Evolutionary conservation across 345 rosid species (phyloP).

Genomic region (Bruguiera sexangula): DNA sequence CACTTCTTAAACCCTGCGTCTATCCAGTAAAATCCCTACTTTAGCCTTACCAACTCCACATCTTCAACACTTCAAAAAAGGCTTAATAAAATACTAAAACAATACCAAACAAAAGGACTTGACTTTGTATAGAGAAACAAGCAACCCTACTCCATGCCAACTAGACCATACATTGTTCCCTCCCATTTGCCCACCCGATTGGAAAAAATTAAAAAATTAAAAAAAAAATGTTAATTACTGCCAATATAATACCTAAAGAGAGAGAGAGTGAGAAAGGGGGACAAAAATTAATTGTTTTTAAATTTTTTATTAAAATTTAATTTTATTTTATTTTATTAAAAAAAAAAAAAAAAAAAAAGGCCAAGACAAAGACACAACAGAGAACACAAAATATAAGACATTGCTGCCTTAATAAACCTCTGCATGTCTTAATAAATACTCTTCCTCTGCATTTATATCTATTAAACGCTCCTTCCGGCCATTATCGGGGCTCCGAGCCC

Average conservation of each 20-base stretch:
- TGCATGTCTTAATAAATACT: conserved; percentile 2
- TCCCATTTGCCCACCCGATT: not conserved
- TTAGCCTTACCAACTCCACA: too few species aligned
- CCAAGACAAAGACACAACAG: not conserved
- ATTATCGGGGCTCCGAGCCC: conserved; percentile 10
- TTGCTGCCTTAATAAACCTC: conserved; percentile 16
- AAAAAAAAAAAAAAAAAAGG: not conserved
- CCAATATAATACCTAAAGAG: not conserved
- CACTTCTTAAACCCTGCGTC: too few species aligned
- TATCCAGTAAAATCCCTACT: too few species aligned
- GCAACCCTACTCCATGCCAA: not conserved
- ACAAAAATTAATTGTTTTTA: not conserved
- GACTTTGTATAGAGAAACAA: not conserved
- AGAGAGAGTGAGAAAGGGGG: not conserved
- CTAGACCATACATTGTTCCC: not conserved
- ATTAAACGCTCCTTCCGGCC: not conserved
- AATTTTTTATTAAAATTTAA: too few species aligned
- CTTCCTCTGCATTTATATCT: not conserved
- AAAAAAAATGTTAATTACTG: too few species aligned
- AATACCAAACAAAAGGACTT: not conserved
- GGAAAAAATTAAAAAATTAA: not conserved
- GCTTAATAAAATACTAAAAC: not conserved
- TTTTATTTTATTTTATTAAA: too few species aligned
- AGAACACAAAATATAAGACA: conserved; percentile 4
- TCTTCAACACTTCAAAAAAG: too few species aligned